These are phyloP conservation scores for Papiliotrema nemorosa DNA, from an alignment of 1,284 basidiomycete genomes.

Conservation along the genomic window DNA sequence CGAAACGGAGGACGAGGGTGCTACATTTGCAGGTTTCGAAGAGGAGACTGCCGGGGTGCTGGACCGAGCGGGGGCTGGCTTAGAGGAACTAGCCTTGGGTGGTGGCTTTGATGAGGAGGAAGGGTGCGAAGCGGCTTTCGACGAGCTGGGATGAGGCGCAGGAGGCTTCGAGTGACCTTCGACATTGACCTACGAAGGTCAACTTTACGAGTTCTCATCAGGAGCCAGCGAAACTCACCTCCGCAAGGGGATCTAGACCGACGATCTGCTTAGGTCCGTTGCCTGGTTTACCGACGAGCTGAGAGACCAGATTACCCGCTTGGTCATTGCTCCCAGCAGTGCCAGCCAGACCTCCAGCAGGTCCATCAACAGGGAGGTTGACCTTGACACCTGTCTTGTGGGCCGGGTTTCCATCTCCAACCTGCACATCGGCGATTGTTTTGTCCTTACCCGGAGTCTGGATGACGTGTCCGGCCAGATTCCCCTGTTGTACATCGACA, in stretches of 20 bases:
- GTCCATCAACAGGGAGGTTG: conserved; percentile 4
- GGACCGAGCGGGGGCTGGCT: no score
- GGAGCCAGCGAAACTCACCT: no score
- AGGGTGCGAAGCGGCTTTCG: no score
- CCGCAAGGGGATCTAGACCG: neutral
- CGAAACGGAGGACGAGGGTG: no score
- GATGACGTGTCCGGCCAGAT: conserved; percentile 8
- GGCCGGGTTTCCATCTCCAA: neutral
- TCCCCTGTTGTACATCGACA: conserved; percentile 1
- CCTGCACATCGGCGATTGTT: conserved; percentile 2
- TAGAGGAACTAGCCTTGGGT: no score
- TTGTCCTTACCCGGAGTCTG: conserved; percentile 14
- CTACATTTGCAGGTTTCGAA: no score
- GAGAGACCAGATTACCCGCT: neutral
- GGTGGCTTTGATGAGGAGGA: no score
- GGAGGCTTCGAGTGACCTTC: no score
- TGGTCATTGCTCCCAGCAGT: neutral
- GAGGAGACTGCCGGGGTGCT: no score
- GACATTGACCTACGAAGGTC: no score
- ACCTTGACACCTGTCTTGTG: conserved; percentile 5
- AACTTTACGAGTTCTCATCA: no score
- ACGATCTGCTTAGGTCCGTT: neutral
- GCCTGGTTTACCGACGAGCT: neutral
- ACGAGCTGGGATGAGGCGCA: no score
- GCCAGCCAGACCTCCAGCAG: neutral